Evolutionary conservation across 176 grass and related monocot genomes (phyloP), one percentile per base, ranked within the genome.

Genomic region (Secale cereale): DNA sequence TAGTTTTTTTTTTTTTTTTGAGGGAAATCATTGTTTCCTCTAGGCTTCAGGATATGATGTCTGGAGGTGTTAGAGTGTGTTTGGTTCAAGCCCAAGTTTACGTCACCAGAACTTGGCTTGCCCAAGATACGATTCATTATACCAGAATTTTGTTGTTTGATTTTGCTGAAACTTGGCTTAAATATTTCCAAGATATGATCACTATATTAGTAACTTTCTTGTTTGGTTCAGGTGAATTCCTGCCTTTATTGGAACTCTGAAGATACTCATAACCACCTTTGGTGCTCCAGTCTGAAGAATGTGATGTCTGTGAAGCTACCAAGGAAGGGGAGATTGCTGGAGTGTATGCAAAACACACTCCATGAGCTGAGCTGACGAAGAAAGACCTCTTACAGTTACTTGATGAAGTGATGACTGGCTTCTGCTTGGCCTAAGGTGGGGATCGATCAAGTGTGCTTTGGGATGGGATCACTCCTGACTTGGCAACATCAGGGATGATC

Each of bases 11-110:
- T n/a, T n/a, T n/a, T n/a, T n/a, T 43, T 4, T 4, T 0, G 3
- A 13, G 41, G 3, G 41, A 43, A 43, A 94, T 61, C 45, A 28
- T 79, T 85, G 62, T 48, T 73, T 80, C 15, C 36, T 74, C 46
- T 57, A 80, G n/a, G 10, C 79, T 79, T 76, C 33, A 91, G 83
- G 83, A 94, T 76, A 71, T 94, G 83, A 89, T 86, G 80, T 81
- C 77, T 32, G 70, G 86, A 82, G 89, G 92, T 69, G 86, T 85
- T 59, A 88, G 30, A 7, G 5, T 35, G 3, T 68, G 17, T 22
- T 68, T 68, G 31, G 17, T 33, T 35, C 33, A 41, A 71, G 22
- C 68, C 65, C 68, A 41, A 71, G 35, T 41, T 41, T 71, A 41
- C 22, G 36, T 41, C 22, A 5, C 5, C 36, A 14, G 26, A 25